These are phyloP conservation scores for Oemleria cerasiformis DNA, from an alignment of 306 rosid genomes.

Conservation along the genomic window DNA sequence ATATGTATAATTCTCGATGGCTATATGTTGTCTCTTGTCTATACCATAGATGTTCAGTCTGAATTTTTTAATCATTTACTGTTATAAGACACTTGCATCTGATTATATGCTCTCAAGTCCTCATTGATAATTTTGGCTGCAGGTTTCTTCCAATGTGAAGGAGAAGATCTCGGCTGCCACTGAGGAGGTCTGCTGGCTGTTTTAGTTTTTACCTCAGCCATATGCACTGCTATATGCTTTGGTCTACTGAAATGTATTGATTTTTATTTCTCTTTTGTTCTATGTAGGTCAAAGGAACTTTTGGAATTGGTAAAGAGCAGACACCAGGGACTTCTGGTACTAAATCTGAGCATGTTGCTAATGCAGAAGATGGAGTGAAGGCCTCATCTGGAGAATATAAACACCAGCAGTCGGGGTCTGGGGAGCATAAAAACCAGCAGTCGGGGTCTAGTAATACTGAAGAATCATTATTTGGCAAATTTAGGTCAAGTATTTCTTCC, in stretches of 20 bases:
- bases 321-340: slow-evolving; percentile 50
- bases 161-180: slow-evolving; percentile 83
- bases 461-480: slow-evolving; percentile 66
- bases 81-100: neutral
- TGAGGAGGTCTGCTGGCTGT: slow-evolving; percentile 62
- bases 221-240: slow-evolving; percentile 13
- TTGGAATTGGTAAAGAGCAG: slow-evolving; percentile 65
- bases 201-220: slow-evolving; percentile 7
- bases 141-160: slow-evolving; percentile 81
- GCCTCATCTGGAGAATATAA: slow-evolving; percentile 21
- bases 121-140: slow-evolving; percentile 13
- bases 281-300: slow-evolving; percentile 71
- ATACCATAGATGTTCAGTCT: neutral
- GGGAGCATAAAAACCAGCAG: slow-evolving; percentile 47
- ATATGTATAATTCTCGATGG: neutral
- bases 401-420: slow-evolving; percentile 12
- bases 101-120: neutral
- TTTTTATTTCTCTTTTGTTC: slow-evolving; percentile 15
- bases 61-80: neutral
- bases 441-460: slow-evolving; percentile 40
- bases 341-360: slow-evolving; percentile 45
- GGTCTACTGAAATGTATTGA: slow-evolving; percentile 9
- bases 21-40: neutral
- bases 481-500: slow-evolving; percentile 64
- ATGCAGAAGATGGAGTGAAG: slow-evolving; percentile 41